phyloP scores from a whole-genome alignment of 1,284 basidiomycete genomes.

The Ganoderma leucocontextum region DNA sequence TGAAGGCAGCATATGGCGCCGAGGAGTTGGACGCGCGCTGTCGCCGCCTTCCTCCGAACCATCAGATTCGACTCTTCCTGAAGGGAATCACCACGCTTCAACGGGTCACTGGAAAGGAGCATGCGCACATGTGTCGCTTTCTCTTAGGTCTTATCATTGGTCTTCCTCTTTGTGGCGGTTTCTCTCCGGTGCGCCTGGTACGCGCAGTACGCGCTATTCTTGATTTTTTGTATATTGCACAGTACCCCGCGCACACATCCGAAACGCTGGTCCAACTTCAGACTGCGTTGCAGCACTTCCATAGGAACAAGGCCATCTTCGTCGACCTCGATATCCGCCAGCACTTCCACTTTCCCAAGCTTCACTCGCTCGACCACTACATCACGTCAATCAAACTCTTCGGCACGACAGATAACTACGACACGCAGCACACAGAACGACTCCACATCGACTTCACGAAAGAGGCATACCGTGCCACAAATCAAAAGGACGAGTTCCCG shows the following conservation, averaged over 20 bases:
- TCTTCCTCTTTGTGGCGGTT: conserved; percentile 25
- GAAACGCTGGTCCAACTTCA: background rate
- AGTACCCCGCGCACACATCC: conserved; percentile 3
- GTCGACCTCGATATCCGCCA: conserved; percentile 24
- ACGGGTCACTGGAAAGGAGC: conserved; percentile 35
- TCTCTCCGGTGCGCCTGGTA: conserved; percentile 3
- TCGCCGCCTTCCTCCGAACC: conserved; percentile 2
- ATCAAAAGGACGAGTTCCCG: conserved; percentile 42
- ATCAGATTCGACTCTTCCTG: conserved; percentile 32
- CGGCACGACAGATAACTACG: conserved; percentile 19
- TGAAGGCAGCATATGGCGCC: background rate
- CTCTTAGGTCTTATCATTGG: conserved; percentile 40
- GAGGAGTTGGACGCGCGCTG: background rate
- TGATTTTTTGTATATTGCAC: conserved; percentile 15
- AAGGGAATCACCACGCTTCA: conserved; percentile 35
- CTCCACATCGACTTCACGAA: conserved; percentile 42
- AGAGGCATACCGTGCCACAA: conserved; percentile 40
- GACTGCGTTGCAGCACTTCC: background rate
- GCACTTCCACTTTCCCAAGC: conserved; percentile 39
- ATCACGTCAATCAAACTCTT: conserved; percentile 2
- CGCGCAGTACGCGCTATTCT: background rate
- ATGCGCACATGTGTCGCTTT: conserved; percentile 27
- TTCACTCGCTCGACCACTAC: conserved; percentile 20
- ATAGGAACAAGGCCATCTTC: conserved; percentile 13
- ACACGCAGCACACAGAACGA: conserved; percentile 28